Evolutionary conservation across 1,284 basidiomycete species (phyloP).

Genomic region (Ceratobasidium papillatum): DNA sequence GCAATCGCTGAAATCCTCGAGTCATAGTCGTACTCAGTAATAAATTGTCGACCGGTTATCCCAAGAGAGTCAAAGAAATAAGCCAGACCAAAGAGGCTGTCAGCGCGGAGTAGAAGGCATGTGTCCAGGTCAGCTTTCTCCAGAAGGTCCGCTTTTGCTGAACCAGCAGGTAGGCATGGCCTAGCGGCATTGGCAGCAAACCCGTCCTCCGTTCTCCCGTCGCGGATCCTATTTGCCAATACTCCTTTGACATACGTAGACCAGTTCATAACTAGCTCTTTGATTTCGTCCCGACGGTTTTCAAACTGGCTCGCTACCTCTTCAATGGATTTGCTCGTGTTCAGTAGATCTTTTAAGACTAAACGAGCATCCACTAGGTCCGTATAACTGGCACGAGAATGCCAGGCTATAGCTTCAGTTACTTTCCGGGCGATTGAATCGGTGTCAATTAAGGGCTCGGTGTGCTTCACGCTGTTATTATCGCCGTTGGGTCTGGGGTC

Average conservation of each 20-base stretch:
- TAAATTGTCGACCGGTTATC: no score
- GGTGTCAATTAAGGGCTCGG: no score
- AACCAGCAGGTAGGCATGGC: not conserved
- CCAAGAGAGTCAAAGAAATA: not conserved
- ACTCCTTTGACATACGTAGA: not conserved
- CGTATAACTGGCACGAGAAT: no score
- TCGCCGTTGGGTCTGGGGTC: no score
- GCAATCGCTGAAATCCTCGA: no score
- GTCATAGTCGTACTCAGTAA: no score
- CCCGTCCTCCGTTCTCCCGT: not conserved
- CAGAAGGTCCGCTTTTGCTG: not conserved
- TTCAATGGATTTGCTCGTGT: not conserved
- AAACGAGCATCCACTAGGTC: not conserved
- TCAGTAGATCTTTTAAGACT: not conserved
- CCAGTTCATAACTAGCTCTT: not conserved
- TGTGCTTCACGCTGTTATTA: no score
- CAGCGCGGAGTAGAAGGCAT: not conserved
- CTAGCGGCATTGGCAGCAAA: not conserved
- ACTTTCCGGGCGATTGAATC: no score
- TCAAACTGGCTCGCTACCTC: not conserved
- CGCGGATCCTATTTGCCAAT: not conserved
- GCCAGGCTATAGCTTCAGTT: no score
- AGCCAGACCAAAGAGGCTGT: not conserved
- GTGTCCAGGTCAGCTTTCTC: not conserved
- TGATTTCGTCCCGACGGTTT: not conserved